These are phyloP conservation scores for Barnettozyma hawaiiensis DNA, from an alignment of 1,139 yeast genomes.

Conservation along the genomic window DNA sequence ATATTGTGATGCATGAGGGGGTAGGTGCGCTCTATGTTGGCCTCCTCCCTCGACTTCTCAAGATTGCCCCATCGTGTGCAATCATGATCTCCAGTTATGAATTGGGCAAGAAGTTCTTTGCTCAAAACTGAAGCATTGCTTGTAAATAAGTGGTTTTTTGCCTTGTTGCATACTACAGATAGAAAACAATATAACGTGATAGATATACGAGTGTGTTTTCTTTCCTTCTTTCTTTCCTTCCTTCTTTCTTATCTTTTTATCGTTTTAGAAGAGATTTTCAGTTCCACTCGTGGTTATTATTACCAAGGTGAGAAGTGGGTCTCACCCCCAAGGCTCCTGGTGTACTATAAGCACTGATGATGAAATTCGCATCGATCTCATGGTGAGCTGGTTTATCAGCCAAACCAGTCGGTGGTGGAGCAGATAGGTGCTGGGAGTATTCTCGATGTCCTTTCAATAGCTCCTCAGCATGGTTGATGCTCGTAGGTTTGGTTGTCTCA, in stretches of 20 bases:
- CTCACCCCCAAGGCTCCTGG: constrained; percentile 19
- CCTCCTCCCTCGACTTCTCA: constrained; percentile 74
- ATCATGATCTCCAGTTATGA: constrained; percentile 97
- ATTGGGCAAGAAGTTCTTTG: constrained; percentile 67
- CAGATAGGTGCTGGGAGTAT: background rate
- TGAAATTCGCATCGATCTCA: constrained; percentile 11
- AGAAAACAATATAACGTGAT: no score
- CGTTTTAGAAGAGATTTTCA: no score
- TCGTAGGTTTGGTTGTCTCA: background rate
- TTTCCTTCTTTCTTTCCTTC: no score
- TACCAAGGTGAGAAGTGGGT: constrained; percentile 13
- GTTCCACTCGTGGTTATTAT: constrained; percentile 17
- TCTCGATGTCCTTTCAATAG: background rate
- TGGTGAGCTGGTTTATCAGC: constrained; percentile 5
- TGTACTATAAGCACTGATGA: constrained; percentile 20
- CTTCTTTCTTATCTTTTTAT: no score
- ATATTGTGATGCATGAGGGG: constrained; percentile 70
- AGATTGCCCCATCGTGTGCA: constrained; percentile 96
- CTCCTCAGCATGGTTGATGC: background rate
- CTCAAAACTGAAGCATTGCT: constrained; percentile 2
- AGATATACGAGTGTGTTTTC: no score
- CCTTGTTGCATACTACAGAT: background rate
- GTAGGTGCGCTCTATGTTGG: constrained; percentile 62
- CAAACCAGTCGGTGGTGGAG: background rate
- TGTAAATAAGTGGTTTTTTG: background rate